Base-by-base conservation (phyloP, 1,284 basidiomycete species). In the Leucoagaricus sp. region DNA sequence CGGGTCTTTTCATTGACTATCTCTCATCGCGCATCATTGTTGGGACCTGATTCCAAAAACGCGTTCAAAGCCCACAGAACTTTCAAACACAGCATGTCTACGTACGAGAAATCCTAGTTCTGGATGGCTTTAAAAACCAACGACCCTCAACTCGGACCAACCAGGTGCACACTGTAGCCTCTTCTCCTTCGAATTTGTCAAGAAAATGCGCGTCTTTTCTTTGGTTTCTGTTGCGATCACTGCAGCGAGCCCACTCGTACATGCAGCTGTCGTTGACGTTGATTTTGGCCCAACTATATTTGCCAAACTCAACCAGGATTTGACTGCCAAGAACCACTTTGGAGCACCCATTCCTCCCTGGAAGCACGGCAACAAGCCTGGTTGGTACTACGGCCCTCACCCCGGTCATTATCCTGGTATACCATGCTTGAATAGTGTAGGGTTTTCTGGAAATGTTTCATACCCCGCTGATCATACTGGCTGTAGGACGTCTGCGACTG, bases 401-500 rank as follows among this genome's bases (percentile, higher is more conserved):
- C 64, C 64, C 9, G 51, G 61, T 25, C 55, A 60, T 1, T 60
- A 61, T 31, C 64, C 64, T 10, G 61, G 61, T 26, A 55, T 63
- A 7, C 61, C 61, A 38, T 62, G 61, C 17, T 50, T 63, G 21
- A 60, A 61, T 23, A 62, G 61, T 8, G 63, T 64, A 34, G 33
- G 61, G 3, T 15, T 4, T 26, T 49, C 17, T 29, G 21, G 5
- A 41, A 9, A 13, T 42, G 5, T 21, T 9, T 42, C 41, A 8
- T 9, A 40, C 17, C 5, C 8, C 41, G 41, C 13, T 42, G 19
- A 42, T n/a, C 23, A 19, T 13, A 25, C 17, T 21, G 6, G 4
- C 7, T 42, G 17, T 50, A 76, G 75, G 33, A 71, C 49, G 50
- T 75, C 46, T 76, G 75, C 64, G 33, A 55, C 10, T 55, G 53